Evolutionary conservation across 306 rosid species (phyloP).

Genomic region (Castanea mollissima): DNA sequence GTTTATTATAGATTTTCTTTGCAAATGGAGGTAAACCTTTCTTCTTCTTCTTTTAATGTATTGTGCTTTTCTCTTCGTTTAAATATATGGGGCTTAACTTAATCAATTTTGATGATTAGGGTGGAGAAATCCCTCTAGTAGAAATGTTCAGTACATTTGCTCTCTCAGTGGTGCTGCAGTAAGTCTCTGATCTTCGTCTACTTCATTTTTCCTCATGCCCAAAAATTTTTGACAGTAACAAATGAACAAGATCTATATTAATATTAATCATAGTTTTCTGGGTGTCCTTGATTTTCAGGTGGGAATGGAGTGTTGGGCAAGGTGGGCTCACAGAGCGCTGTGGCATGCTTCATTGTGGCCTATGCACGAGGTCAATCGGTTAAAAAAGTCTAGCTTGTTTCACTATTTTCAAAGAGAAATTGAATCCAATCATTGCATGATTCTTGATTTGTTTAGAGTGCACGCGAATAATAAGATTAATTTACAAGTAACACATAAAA

Average conservation of each 20-base stretch:
- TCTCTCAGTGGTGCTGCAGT: constrained; percentile 87
- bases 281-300: constrained; percentile 32
- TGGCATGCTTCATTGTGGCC: constrained; percentile 68
- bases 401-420: not conserved
- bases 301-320: constrained; percentile 71
- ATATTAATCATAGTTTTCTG: not conserved
- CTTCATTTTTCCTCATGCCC: not conserved
- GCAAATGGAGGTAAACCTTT: constrained; percentile 78
- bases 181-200: constrained; percentile 16
- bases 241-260: not conserved
- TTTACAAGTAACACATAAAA: too few species aligned
- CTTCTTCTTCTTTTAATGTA: not conserved
- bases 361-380: constrained; percentile 51
- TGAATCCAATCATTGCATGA: too few species aligned
- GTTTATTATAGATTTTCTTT: constrained; percentile 82
- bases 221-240: not conserved
- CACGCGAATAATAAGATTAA: too few species aligned
- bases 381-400: too few species aligned
- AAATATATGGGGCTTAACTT: not conserved
- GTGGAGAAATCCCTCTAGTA: constrained; percentile 70
- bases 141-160: constrained; percentile 96
- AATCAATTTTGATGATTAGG: constrained; percentile 39
- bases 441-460: too few species aligned
- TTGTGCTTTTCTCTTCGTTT: not conserved
- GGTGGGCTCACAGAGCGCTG: constrained; percentile 68